Conservation (phyloP, 768 basidiomycete species). For the Pisolithus microcarpus region DNA sequence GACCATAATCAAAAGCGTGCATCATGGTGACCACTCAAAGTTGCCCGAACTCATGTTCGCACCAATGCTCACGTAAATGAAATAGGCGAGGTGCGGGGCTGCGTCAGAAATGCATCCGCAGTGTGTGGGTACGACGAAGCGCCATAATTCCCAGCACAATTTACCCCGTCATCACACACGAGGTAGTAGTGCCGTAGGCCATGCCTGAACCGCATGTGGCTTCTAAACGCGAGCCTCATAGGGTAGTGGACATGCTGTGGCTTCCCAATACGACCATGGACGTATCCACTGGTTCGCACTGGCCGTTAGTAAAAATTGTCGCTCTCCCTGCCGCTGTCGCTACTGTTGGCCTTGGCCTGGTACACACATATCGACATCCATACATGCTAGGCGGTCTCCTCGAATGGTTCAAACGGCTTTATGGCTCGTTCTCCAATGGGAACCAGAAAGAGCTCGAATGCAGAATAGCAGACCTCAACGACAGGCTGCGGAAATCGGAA, state of each 20-base stretch:
- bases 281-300: slow-evolving; percentile 20
- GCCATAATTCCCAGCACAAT: slow-evolving; percentile 10
- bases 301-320: slow-evolving; percentile 22
- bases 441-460: slow-evolving; percentile 19
- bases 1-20: slow-evolving; percentile 6
- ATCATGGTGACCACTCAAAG: slow-evolving; percentile 6
- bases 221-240: slow-evolving; percentile 17
- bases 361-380: not conserved
- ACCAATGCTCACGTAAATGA: slow-evolving; percentile 10
- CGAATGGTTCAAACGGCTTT: not conserved
- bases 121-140: slow-evolving; percentile 12
- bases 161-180: slow-evolving; percentile 11
- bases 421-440: not conserved
- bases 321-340: slow-evolving; percentile 21
- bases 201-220: slow-evolving; percentile 20
- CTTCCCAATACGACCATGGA: slow-evolving; percentile 24
- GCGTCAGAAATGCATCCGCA: slow-evolving; percentile 10
- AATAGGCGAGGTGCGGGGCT: slow-evolving; percentile 12
- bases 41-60: slow-evolving; percentile 4
- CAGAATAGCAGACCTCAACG: slow-evolving; percentile 13
- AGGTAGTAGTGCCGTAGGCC: slow-evolving; percentile 9
- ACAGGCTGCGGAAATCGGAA: slow-evolving; percentile 11
- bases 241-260: slow-evolving; percentile 12
- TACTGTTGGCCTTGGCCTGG: slow-evolving; percentile 14
- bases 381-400: slow-evolving; percentile 7